Base-by-base conservation (phyloP, 352 stramenopile genomes). In the Phytophthora multivora region DNA sequence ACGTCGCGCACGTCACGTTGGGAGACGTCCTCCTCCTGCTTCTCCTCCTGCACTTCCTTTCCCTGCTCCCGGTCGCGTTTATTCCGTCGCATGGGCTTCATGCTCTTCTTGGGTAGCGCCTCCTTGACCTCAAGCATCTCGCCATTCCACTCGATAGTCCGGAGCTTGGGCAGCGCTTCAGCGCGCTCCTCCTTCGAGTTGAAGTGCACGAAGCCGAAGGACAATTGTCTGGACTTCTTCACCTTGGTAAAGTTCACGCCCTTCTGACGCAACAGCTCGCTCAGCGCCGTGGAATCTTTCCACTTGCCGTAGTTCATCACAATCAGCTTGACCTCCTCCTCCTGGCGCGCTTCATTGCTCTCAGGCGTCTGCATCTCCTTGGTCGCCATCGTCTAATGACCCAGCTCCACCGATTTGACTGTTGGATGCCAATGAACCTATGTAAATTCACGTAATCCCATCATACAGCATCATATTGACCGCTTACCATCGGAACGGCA, bases 261-360 rank as follows among this genome's bases (percentile, higher is more conserved):
- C 47, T 85, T 71, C 40, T 72, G 54, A 2, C 57, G 60, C 49
- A 95, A 69, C 26, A 93, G 50, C 15, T 76, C 48, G 38, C 78
- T 82, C 63, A 95, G 68, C 41, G 31, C 66, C 59, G 89, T 90
- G 13, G 80, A 73, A 40, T 91, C 80, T 56, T 90, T 91, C 85
- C 85, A 95, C 73, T 93, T 90, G 73, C 85, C 87, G 51, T 92
- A 95, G 70, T 95, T 95, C 67, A 95, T 82, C 59, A 95, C 77
- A 68, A 95, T 91, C 45, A 89, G 60, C 69, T 95, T 95, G 46
- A 80, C 64, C 28, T 93, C 80, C 26, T 89, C 79, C 21, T 86
- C 73, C 62, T 70, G 48, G 18, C 33, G 39, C 35, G 25, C 30
- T 36, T 71, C 45, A 46, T 58, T 23, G 51, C 21, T 11, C 28